Evolutionary conservation across 176 grass and related monocot species (phyloP).

Genomic region (Carex littledalei): DNA sequence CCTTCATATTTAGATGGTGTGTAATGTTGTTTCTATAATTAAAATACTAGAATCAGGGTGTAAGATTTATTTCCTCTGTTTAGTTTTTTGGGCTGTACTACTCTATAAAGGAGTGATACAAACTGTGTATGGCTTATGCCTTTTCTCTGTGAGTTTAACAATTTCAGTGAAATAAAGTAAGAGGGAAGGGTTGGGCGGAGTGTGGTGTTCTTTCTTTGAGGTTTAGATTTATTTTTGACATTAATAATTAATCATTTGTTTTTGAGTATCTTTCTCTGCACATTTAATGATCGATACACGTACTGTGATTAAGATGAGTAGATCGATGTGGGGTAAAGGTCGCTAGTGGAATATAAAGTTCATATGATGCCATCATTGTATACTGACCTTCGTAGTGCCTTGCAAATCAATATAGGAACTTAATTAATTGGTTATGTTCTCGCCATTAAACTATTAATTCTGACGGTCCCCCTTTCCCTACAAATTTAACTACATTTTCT

Average conservation of each 20-base stretch:
- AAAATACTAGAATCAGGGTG: too few species aligned
- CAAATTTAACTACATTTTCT: not conserved
- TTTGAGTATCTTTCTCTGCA: not conserved
- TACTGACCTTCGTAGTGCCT: slow-evolving; percentile 23
- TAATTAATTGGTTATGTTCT: not conserved
- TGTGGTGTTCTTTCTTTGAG: too few species aligned
- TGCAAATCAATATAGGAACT: slow-evolving; percentile 18
- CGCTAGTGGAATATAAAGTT: slow-evolving; percentile 16
- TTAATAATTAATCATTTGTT: not conserved
- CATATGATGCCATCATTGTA: slow-evolving; percentile 16
- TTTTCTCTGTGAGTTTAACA: too few species aligned
- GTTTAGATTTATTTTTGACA: too few species aligned
- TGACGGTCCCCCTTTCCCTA: not conserved
- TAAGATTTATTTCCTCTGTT: too few species aligned
- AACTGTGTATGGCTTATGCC: too few species aligned
- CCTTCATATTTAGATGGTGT: too few species aligned
- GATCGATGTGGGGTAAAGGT: slow-evolving; percentile 6
- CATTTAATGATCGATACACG: slow-evolving; percentile 10
- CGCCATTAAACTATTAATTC: not conserved
- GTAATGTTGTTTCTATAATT: too few species aligned
- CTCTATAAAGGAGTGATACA: too few species aligned
- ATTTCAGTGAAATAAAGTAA: too few species aligned
- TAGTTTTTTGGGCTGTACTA: too few species aligned
- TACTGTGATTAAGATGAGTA: not conserved
- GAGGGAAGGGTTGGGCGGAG: too few species aligned